Percentiles rank a stretch among this genome's conserved stretches.
Conservation (phyloP, 2,329 filamentous ascomycete species). For the Botryotinia convoluta region DNA sequence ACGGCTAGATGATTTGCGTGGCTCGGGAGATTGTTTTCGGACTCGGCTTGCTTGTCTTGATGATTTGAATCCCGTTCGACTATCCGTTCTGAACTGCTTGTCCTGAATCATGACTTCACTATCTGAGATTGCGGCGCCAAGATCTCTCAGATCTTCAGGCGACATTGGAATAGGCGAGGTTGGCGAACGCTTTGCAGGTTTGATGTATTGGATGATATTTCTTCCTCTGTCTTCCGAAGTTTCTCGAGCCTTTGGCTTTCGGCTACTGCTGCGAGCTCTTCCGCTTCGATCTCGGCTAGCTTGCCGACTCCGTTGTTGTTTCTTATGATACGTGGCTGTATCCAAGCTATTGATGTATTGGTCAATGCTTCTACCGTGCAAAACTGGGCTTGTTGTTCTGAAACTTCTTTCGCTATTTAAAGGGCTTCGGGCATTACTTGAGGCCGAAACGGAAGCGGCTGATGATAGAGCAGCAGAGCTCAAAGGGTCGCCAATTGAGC, state of each 20-base stretch:
- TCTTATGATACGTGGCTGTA: conserved; percentile 64
- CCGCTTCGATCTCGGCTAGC: conserved; percentile 44
- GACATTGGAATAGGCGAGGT: conserved; percentile 95
- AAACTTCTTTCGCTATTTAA: conserved; percentile 46
- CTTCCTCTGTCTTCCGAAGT: conserved; percentile 70
- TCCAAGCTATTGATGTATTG: conserved; percentile 87
- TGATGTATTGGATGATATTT: conserved; percentile 56
- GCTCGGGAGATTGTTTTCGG: conserved; percentile 35
- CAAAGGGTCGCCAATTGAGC: conserved; percentile 6
- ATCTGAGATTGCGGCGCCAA: conserved; percentile 44
- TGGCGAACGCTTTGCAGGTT: conserved; percentile 78
- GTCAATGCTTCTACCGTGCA: conserved; percentile 67
- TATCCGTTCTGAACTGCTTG: conserved; percentile 29
- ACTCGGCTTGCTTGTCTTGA: conserved; percentile 39
- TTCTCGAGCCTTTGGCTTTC: conserved; percentile 54
- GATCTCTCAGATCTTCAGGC: conserved; percentile 73
- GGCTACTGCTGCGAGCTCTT: conserved; percentile 47
- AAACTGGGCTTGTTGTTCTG: conserved; percentile 51
- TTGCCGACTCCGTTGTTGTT: conserved; percentile 48
- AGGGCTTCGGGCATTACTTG: conserved; percentile 46
- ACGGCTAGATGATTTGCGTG: conserved; percentile 37
- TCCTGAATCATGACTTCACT: conserved; percentile 34
- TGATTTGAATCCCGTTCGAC: conserved; percentile 37
- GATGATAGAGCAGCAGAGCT: conserved; percentile 44
- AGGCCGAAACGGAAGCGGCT: conserved; percentile 55